These are phyloP conservation scores for Daedaleopsis sinensis DNA, from an alignment of 768 basidiomycete genomes.

Conservation along the genomic window DNA sequence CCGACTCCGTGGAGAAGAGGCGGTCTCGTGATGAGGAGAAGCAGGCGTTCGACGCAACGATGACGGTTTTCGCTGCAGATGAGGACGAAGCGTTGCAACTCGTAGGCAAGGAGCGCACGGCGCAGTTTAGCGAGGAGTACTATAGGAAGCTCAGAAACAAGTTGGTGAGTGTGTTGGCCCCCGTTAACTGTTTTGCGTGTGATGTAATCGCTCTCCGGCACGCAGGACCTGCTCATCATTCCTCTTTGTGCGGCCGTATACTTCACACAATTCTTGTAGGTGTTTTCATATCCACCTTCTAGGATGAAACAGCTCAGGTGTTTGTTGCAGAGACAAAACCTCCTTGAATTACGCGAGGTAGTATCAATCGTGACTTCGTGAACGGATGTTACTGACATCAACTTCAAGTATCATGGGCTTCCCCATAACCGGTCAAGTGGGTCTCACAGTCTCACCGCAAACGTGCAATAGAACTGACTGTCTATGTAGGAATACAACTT, in stretches of 20 bases:
- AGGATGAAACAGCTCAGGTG: too few species aligned
- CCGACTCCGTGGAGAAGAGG: conserved; percentile 13
- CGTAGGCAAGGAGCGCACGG: conserved; percentile 53
- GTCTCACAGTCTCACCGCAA: not conserved
- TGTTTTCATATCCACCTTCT: not conserved
- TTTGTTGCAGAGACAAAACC: conserved; percentile 59
- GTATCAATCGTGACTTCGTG: not conserved
- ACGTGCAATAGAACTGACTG: not conserved
- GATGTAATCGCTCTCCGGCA: not conserved
- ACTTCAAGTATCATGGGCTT: conserved; percentile 60
- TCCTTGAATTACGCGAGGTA: conserved; percentile 72
- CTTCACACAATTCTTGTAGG: conserved; percentile 68
- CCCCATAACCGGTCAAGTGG: conserved; percentile 62
- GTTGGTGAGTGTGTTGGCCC: conserved; percentile 46
- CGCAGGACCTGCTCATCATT: conserved; percentile 53
- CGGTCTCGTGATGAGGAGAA: conserved; percentile 23
- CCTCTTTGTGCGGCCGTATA: conserved; percentile 66
- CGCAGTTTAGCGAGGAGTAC: conserved; percentile 63
- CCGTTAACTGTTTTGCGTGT: not conserved
- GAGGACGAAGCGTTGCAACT: conserved; percentile 65
- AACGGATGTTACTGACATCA: not conserved
- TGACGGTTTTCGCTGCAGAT: conserved; percentile 31
- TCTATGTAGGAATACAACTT: conserved; percentile 57
- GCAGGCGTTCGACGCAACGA: conserved; percentile 11
- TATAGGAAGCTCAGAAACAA: conserved; percentile 59